A percentile compares a stretch with the other conserved stretches of the same genome.
phyloP scores from a whole-genome alignment of 768 basidiomycete species.

The Sarcomyxa edulis region DNA sequence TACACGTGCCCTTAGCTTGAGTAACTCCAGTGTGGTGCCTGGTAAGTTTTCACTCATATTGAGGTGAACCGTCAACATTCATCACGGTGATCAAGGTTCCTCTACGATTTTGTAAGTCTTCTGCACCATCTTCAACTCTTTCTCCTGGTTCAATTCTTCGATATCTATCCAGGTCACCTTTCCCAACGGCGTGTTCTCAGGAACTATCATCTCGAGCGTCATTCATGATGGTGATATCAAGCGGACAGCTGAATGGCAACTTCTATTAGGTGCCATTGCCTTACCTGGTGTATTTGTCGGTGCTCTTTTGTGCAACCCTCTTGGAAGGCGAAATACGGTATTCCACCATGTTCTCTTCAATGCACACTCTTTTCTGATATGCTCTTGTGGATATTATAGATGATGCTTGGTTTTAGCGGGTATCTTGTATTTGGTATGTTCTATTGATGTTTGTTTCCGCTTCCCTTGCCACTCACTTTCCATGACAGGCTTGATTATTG shows the following conservation, averaged over 20 bases:
- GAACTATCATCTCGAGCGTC: constrained; percentile 62
- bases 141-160: background rate
- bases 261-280: constrained; percentile 57
- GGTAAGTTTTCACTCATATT: constrained; percentile 30
- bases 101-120: constrained; percentile 63
- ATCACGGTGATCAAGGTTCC: too few relatives aligned
- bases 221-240: constrained; percentile 52
- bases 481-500: constrained; percentile 59
- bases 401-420: constrained; percentile 65
- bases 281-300: constrained; percentile 58
- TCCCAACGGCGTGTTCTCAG: constrained; percentile 68
- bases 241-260: constrained; percentile 61
- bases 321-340: constrained; percentile 57
- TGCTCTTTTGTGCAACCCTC: constrained; percentile 29
- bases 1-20: too few relatives aligned
- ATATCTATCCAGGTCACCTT: constrained; percentile 48
- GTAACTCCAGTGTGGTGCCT: constrained; percentile 71
- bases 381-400: constrained; percentile 24
- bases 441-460: background rate
- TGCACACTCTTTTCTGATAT: background rate
- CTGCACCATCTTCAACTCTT: background rate
- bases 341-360: constrained; percentile 18
- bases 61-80: background rate
- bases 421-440: constrained; percentile 57
- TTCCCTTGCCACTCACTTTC: constrained; percentile 3